Percentiles rank a stretch among this genome's conserved stretches.
Evolutionary conservation across 2,329 filamentous ascomycete genomes (phyloP).

Genomic region (Cladosporium sp.): DNA sequence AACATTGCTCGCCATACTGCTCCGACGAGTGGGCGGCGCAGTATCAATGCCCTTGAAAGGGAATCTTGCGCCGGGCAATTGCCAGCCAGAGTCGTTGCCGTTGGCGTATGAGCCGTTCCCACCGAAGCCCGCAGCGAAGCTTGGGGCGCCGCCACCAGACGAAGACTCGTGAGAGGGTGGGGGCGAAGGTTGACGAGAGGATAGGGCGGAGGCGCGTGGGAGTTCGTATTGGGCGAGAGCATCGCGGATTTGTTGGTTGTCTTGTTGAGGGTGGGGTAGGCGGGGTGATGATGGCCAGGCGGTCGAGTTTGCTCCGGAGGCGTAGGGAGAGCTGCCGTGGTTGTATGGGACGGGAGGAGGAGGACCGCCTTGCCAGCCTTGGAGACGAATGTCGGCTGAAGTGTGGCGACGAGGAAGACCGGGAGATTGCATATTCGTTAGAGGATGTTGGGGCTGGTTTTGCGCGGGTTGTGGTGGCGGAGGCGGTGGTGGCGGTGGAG

Average conservation of each 20-base stretch:
- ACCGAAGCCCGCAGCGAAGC: constrained; percentile 47
- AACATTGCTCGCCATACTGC: constrained; percentile 68
- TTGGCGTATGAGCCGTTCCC: constrained; percentile 49
- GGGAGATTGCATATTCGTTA: constrained; percentile 53
- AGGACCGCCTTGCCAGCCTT: constrained; percentile 57
- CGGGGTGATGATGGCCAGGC: constrained; percentile 66
- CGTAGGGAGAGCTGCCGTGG: constrained; percentile 54
- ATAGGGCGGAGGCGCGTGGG: constrained; percentile 45
- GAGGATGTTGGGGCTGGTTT: constrained; percentile 55
- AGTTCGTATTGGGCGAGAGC: constrained; percentile 64
- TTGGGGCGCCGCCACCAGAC: constrained; percentile 24
- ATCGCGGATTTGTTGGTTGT: constrained; percentile 61
- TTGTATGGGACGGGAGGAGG: constrained; percentile 44
- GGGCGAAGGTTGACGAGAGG: constrained; percentile 52
- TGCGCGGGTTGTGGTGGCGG: constrained; percentile 48
- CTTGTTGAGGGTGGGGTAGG: constrained; percentile 56
- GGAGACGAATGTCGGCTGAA: constrained; percentile 82
- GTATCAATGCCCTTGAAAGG: constrained; percentile 48
- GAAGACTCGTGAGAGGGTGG: constrained; percentile 33
- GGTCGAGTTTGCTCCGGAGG: constrained; percentile 57
- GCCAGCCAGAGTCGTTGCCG: constrained; percentile 54
- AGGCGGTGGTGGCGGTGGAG: constrained; percentile 59
- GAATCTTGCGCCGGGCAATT: constrained; percentile 48
- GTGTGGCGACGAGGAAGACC: constrained; percentile 83
- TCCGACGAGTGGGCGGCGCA: constrained; percentile 61